Percentiles rank a stretch among this genome's conserved stretches.
Conservation (phyloP, 768 basidiomycete genomes). For the Amanita pseudoporphyria region DNA sequence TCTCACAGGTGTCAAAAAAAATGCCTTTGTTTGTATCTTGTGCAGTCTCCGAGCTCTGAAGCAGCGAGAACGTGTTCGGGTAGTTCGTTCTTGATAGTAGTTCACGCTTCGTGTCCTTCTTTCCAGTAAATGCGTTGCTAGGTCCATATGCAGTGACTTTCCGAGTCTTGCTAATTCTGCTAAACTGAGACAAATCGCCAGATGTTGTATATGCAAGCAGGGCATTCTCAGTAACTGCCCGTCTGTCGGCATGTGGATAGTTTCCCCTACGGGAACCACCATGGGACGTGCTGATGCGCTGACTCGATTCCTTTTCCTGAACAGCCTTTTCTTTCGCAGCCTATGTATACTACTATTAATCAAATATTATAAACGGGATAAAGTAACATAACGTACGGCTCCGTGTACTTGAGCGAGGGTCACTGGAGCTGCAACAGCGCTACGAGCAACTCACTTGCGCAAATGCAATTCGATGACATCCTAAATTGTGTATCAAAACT, state of each 20-base stretch:
- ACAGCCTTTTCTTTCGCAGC: slow-evolving; percentile 76
- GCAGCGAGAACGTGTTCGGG: slow-evolving; percentile 85
- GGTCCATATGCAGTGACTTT: slow-evolving; percentile 71
- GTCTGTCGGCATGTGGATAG: slow-evolving; percentile 65
- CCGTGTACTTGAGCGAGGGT: slow-evolving; percentile 49
- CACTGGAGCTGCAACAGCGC: slow-evolving; percentile 50
- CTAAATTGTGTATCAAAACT: slow-evolving; percentile 29
- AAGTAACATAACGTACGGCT: slow-evolving; percentile 51
- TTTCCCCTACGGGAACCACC: slow-evolving; percentile 85
- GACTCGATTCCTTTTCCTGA: slow-evolving; percentile 48
- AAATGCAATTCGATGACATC: slow-evolving; percentile 86
- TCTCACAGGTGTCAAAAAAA: not conserved
- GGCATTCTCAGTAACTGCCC: slow-evolving; percentile 57
- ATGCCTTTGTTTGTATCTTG: slow-evolving; percentile 45
- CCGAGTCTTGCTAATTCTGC: slow-evolving; percentile 65
- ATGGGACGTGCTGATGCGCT: slow-evolving; percentile 73
- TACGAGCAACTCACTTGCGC: slow-evolving; percentile 66
- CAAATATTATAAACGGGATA: slow-evolving; percentile 18
- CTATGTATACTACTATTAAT: slow-evolving; percentile 26
- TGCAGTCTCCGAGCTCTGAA: slow-evolving; percentile 50
- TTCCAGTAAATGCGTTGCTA: slow-evolving; percentile 70
- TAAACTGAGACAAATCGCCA: slow-evolving; percentile 81
- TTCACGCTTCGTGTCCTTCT: slow-evolving; percentile 61
- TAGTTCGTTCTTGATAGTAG: slow-evolving; percentile 71
- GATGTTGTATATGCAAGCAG: slow-evolving; percentile 62